These are phyloP conservation scores for Bolboschoenus planiculmis DNA, from an alignment of 176 grass and related monocot genomes.

Conservation along the genomic window DNA sequence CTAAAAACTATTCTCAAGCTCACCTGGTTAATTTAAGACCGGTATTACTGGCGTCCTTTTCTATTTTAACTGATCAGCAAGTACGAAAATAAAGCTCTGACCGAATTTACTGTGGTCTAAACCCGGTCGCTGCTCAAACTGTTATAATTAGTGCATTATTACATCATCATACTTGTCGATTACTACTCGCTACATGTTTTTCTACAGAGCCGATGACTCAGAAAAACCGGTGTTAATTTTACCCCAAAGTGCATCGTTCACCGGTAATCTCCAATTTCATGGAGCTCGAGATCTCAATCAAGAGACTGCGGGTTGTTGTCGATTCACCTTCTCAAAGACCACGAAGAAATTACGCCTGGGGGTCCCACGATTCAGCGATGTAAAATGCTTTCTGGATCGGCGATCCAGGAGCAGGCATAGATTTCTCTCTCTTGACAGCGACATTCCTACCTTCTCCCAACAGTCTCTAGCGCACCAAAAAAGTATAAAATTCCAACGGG, in stretches of 20 bases:
- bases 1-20: too few relatives aligned
- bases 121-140: not conserved
- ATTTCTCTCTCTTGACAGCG: slow-evolving; percentile 27
- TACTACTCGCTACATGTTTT: not conserved
- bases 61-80: not conserved
- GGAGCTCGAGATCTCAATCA: not conserved
- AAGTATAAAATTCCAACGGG: not conserved
- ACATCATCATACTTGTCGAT: not conserved
- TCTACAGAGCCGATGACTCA: not conserved
- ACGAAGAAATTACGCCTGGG: not conserved
- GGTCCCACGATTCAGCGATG: not conserved
- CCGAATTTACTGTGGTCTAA: not conserved
- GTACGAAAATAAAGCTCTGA: too few relatives aligned
- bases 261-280: not conserved
- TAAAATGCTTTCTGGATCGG: not conserved
- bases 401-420: not conserved
- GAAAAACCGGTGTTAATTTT: not conserved
- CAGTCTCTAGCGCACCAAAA: slow-evolving; percentile 7
- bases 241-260: not conserved
- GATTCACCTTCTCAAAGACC: not conserved
- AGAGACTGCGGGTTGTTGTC: not conserved
- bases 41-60: not conserved
- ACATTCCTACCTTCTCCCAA: slow-evolving; percentile 44
- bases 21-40: too few relatives aligned
- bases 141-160: not conserved